These are phyloP conservation scores for Fusarium sublunatum DNA, from an alignment of 2,329 filamentous ascomycete species.

Conservation along the genomic window DNA sequence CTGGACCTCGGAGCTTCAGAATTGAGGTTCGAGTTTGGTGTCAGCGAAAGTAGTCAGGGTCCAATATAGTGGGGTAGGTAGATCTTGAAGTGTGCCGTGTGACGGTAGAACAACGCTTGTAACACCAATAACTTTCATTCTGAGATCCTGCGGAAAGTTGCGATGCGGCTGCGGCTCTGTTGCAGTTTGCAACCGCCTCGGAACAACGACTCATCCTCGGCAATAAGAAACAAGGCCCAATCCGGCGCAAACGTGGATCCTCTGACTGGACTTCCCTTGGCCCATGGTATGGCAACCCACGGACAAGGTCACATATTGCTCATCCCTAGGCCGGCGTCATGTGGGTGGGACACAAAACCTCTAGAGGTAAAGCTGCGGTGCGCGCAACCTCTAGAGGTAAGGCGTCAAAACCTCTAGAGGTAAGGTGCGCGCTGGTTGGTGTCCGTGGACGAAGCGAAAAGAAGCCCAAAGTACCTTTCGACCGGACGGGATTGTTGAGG, in stretches of 20 bases:
- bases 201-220: slow-evolving; percentile 44
- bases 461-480: slow-evolving; percentile 42
- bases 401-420: slow-evolving; percentile 43
- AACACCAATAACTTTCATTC: slow-evolving; percentile 27
- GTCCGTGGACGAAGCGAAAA: slow-evolving; percentile 43
- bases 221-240: slow-evolving; percentile 44
- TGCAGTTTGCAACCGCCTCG: slow-evolving; percentile 35
- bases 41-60: slow-evolving; percentile 28
- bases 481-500: slow-evolving; percentile 42
- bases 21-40: slow-evolving; percentile 34
- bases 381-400: slow-evolving; percentile 46
- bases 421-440: slow-evolving; percentile 43
- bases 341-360: slow-evolving; percentile 45
- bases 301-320: slow-evolving; percentile 37
- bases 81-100: slow-evolving; percentile 30
- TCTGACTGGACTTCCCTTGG: slow-evolving; percentile 46
- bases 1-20: slow-evolving; percentile 28
- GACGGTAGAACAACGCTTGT: slow-evolving; percentile 13
- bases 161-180: slow-evolving; percentile 45
- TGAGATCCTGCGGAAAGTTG: slow-evolving; percentile 30
- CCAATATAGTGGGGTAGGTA: slow-evolving; percentile 30
- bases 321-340: slow-evolving; percentile 43
- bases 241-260: slow-evolving; percentile 45
- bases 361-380: slow-evolving; percentile 47
- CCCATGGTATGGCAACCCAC: slow-evolving; percentile 44